These are phyloP conservation scores for Colletotrichum cereale DNA, from an alignment of 2,329 filamentous ascomycete species.

Conservation along the genomic window DNA sequence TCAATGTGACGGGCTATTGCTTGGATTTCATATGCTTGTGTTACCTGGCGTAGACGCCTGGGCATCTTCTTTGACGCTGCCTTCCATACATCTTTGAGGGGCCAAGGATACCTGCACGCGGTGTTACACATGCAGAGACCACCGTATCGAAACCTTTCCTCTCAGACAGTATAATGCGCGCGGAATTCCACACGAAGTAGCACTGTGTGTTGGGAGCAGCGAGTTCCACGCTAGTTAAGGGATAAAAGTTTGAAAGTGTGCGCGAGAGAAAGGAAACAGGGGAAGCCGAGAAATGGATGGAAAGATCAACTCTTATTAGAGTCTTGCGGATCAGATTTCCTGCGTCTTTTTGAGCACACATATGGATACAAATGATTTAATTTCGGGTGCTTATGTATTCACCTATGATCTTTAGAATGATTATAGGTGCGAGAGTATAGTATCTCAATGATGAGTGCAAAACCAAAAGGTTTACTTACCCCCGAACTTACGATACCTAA, in stretches of 20 bases:
- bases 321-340: too few relatives aligned
- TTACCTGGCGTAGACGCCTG: neutral
- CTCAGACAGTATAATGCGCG: neutral
- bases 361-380: neutral
- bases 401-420: neutral
- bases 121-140: neutral
- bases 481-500: too few relatives aligned
- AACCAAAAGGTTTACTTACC: too few relatives aligned
- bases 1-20: neutral
- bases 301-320: neutral
- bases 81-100: neutral
- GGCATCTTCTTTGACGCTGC: neutral
- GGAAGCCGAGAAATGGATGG: neutral
- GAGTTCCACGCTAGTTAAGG: neutral
- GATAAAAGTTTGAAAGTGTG: too few relatives aligned
- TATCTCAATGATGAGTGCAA: too few relatives aligned
- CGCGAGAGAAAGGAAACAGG: neutral
- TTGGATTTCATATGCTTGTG: neutral
- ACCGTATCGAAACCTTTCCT: neutral
- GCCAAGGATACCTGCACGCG: neutral
- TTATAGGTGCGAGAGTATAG: too few relatives aligned
- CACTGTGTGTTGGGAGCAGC: neutral
- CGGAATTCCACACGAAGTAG: neutral
- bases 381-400: neutral
- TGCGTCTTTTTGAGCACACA: neutral